Evolutionary conservation across 225 moss, liverwort and hornwort genomes (phyloP).

Genomic region (Asterella californica): DNA sequence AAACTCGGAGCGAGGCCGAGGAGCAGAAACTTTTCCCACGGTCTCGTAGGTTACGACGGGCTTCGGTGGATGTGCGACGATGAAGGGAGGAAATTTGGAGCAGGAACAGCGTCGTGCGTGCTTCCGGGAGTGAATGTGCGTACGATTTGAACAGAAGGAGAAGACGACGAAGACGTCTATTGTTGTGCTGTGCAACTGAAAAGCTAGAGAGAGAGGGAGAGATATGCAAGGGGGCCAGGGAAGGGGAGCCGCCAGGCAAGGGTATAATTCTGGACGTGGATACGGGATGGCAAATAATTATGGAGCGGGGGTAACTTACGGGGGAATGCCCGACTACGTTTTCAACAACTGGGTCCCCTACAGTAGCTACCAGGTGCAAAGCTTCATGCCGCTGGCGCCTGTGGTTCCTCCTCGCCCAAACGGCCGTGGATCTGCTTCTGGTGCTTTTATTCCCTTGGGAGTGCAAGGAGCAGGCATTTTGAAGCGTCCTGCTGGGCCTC

Average conservation of each 20-base stretch:
- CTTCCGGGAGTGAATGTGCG: too few relatives aligned
- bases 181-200: too few relatives aligned
- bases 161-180: too few relatives aligned
- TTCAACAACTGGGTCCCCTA: slow-evolving; percentile 25
- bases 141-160: too few relatives aligned
- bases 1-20: too few relatives aligned
- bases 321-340: slow-evolving; percentile 18
- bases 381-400: slow-evolving; percentile 12
- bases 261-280: slow-evolving; percentile 16
- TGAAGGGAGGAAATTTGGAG: too few relatives aligned
- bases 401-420: slow-evolving; percentile 9
- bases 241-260: slow-evolving; percentile 21
- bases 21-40: too few relatives aligned
- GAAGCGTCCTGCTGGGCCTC: slow-evolving; percentile 56
- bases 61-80: too few relatives aligned
- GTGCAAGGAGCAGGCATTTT: slow-evolving; percentile 72
- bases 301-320: background rate
- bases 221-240: slow-evolving; percentile 36
- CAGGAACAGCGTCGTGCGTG: too few relatives aligned
- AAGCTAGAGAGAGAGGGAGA: too few relatives aligned
- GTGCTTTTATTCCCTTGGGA: slow-evolving; percentile 43
- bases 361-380: slow-evolving; percentile 17
- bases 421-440: slow-evolving; percentile 18
- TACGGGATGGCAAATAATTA: slow-evolving; percentile 1
- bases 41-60: too few relatives aligned